Evolutionary conservation across 768 basidiomycete genomes (phyloP).

Genomic region (Lactifluus volemus): DNA sequence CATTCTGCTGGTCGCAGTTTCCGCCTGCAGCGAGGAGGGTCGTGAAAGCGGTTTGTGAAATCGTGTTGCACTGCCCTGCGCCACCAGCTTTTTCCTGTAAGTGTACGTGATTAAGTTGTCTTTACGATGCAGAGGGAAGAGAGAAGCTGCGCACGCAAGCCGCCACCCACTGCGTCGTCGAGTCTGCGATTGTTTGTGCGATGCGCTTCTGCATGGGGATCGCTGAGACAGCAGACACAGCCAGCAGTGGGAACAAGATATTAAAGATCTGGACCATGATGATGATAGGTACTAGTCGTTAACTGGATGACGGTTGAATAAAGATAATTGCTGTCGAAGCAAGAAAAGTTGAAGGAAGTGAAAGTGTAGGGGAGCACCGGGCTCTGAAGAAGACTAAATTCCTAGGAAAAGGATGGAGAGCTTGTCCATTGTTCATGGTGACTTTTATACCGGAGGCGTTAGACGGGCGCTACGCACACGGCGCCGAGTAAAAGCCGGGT

Average conservation of each 20-base stretch:
- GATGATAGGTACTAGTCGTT: neutral
- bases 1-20: constrained; percentile 37
- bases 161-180: constrained; percentile 41
- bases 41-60: constrained; percentile 44
- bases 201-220: constrained; percentile 37
- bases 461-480: too few relatives aligned
- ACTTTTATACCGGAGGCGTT: neutral
- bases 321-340: neutral
- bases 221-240: constrained; percentile 13
- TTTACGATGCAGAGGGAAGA: neutral
- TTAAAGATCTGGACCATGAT: constrained; percentile 3
- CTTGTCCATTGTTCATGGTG: neutral
- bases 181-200: constrained; percentile 38
- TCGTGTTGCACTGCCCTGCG: constrained; percentile 43
- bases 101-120: neutral
- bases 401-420: neutral
- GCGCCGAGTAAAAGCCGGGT: too few relatives aligned
- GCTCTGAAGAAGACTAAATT: neutral
- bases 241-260: constrained; percentile 1
- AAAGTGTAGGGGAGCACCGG: constrained; percentile 1
- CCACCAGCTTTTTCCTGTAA: constrained; percentile 47
- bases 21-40: constrained; percentile 46
- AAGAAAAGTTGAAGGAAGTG: neutral
- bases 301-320: neutral
- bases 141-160: constrained; percentile 37